Evolutionary conservation across 2,329 filamentous ascomycete genomes (phyloP), one percentile per base, ranked within the genome.

Genomic region (Xylariales sp.): DNA sequence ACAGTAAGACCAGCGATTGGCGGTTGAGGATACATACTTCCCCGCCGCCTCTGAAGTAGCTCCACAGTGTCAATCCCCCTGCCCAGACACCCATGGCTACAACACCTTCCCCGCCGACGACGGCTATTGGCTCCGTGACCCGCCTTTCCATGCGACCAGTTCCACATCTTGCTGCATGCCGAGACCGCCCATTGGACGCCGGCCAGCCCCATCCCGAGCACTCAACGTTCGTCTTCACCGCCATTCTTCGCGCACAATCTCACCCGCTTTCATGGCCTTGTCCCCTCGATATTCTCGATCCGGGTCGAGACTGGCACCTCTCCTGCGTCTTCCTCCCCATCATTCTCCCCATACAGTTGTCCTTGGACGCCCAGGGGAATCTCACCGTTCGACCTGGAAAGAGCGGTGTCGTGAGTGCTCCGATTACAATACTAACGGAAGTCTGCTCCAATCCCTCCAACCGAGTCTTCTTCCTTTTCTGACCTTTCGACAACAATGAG

Each of bases 381-480:
- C 34, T 36, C 38, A 45, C 39, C 43, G 39, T 45, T 36, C 29
- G 31, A 22, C 31, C 20, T 32, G 56, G 58, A 69, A 69, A 69
- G 63, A 69, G 65, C 66, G 66, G 66, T 70, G 66, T 68, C 66
- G 52, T 44, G 51, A 53, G 52, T 54, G 68, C n/a, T 55, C 55
- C 54, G 53, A 53, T 52, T 63, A 70, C 68, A 71, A 70, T 69
- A 70, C 65, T 66, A 66, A 64, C 68, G n/a, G n/a, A n/a, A n/a
- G n/a, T n/a, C n/a, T n/a, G n/a, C 58, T 58, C 51, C 48, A 51
- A 55, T 57, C 62, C 58, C 56, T 59, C 60, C 58, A 61, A 58
- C 61, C 55, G 44, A 57, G 44, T 51, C 51, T 51, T 57, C 53
- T 54, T 60, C 53, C 54, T 53, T 55, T 57, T 51, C 47, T 56